A percentile compares a stretch with the other conserved stretches of the same genome.
phyloP scores from a whole-genome alignment of 2,329 filamentous ascomycete species.

The Aspergillus thermomutatus region DNA sequence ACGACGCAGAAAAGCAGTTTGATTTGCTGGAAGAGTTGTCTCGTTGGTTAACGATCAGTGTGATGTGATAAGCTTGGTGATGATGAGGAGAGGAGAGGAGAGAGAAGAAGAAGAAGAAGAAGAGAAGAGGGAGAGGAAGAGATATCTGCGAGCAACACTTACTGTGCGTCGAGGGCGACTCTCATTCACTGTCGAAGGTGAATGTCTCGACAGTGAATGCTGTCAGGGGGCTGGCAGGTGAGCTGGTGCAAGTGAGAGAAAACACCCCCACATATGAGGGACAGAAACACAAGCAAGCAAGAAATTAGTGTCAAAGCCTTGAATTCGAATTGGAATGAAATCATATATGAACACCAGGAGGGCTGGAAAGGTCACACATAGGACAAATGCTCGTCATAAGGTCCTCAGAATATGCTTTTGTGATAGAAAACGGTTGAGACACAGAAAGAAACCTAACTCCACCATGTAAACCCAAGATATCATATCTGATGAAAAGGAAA shows the following conservation, averaged over 20 bases:
- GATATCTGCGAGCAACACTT: neutral
- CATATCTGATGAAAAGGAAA: conserved; percentile 14
- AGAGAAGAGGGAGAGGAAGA: conserved; percentile 1
- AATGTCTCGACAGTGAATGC: neutral
- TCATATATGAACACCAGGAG: neutral
- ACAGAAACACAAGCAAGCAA: neutral
- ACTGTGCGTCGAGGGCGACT: neutral
- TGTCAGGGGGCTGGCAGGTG: neutral
- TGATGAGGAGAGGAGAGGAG: conserved; percentile 1
- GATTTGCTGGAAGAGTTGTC: neutral
- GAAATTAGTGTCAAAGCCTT: neutral
- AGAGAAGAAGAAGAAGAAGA: conserved; percentile 3
- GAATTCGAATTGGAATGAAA: neutral
- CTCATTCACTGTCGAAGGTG: neutral
- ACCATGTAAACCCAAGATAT: conserved; percentile 17
- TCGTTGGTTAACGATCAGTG: neutral
- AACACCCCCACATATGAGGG: neutral
- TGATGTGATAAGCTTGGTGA: neutral
- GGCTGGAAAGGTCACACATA: neutral
- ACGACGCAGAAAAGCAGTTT: neutral
- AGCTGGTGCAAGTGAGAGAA: neutral
- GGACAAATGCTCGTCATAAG: neutral
- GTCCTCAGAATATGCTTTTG: conserved; percentile 5
- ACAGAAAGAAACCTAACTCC: conserved; percentile 19
- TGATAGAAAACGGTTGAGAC: conserved; percentile 7